These are phyloP conservation scores for Xylariomycetidae sp. DNA, from an alignment of 2,329 filamentous ascomycete genomes.

Conservation along the genomic window DNA sequence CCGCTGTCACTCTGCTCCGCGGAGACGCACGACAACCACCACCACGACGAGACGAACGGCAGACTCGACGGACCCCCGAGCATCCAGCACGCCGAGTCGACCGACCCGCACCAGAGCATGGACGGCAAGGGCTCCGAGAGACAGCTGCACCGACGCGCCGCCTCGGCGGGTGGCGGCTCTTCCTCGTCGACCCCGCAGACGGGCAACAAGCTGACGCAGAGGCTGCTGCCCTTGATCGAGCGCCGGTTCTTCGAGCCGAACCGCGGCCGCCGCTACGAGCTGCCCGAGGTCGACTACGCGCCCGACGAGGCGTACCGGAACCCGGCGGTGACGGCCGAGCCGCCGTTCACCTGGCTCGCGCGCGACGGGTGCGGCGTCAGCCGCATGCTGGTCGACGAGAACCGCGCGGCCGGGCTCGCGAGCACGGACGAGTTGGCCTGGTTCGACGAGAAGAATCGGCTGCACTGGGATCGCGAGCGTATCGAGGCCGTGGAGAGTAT, in stretches of 20 bases:
- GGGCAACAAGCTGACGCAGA: constrained; percentile 1
- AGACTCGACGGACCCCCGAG: no score
- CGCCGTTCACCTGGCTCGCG: constrained; percentile 1
- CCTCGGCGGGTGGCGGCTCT: no score
- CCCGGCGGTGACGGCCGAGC: not conserved
- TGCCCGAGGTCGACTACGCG: constrained; percentile 2
- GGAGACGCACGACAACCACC: not conserved
- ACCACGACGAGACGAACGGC: no score
- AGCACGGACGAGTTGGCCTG: constrained; percentile 2
- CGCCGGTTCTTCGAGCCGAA: constrained; percentile 1
- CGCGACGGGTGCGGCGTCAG: constrained; percentile 1
- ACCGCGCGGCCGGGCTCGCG: not conserved
- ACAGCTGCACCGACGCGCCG: no score
- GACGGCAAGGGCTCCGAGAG: no score
- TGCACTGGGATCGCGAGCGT: constrained; percentile 1
- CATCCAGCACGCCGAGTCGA: no score
- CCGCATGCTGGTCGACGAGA: not conserved
- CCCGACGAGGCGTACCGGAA: not conserved
- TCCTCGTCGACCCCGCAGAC: no score
- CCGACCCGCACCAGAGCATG: no score
- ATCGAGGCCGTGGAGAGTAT: not conserved
- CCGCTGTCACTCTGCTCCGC: not conserved
- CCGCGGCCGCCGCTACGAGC: not conserved
- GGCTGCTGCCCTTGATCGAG: not conserved
- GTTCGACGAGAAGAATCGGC: constrained; percentile 2